Base-by-base conservation (phyloP, 176 grass and related monocot genomes). In the Phoenix roebelenii region DNA sequence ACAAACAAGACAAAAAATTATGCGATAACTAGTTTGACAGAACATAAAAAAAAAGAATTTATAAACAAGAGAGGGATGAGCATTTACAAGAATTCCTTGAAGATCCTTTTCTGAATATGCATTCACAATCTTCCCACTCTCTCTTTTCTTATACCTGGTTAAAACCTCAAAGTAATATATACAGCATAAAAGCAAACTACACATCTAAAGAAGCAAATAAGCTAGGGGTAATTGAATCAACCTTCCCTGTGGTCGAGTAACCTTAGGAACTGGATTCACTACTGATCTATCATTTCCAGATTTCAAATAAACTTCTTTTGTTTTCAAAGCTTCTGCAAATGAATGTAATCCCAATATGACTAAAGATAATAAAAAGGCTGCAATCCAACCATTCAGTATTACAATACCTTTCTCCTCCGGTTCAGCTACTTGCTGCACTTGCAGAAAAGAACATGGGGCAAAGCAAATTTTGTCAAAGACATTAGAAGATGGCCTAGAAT, bases 231-330 rank as follows among this genome's bases (percentile, higher is more conserved):
- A 44, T 12, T 44, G 48, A 76, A 76, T 63, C 23, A 61, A 92
- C 93, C 93, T 91, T 85, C 93, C 93, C 69, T 92, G 93, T 23
- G 84, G 87, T 3, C 93, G 72, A 32, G 93, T 87, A 76, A 58
- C 66, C 85, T 88, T 98, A 49, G 65, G 25, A 63, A 69, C 66
- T 73, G 77, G 23, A 53, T 73, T 76, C 7, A 71, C 74, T 78
- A 60, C 17, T 17, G 78, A 53, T 73, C 76, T 77, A 16, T 76
- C 81, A 59, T 85, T 81, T 57, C 65, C 72, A 58, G 65, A 65
- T 58, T 78, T 82, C 74, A 56, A 55, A 50, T 83, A 66, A 54
- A 61, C 76, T 80, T 88, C 76, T 35, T 30, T 66, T 55, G 7
- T 70, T 69, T 77, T 70, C 50, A 35, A 66, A 35, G 16, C 20